Conservation (phyloP, 1,139 yeast genomes). For the Spencermartinsiella ligniputridi region DNA sequence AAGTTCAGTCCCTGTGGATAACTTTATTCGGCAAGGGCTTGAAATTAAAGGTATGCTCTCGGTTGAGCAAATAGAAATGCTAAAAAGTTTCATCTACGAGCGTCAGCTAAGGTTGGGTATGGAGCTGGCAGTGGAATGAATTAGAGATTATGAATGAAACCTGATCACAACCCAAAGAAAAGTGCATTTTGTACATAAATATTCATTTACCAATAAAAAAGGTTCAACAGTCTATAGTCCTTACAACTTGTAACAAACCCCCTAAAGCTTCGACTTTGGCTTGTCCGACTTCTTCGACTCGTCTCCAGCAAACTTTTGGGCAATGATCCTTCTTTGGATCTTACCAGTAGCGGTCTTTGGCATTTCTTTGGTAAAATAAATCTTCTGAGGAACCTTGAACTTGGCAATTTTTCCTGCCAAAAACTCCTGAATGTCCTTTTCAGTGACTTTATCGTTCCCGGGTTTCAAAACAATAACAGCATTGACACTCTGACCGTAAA, state of each 20-base stretch:
- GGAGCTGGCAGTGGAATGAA: not conserved
- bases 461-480: slow-evolving; percentile 57
- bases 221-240: not conserved
- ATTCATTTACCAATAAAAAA: too few species aligned
- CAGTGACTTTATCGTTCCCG: slow-evolving; percentile 34
- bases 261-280: slow-evolving; percentile 28
- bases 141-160: too few species aligned
- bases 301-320: slow-evolving; percentile 34
- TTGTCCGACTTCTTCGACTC: slow-evolving; percentile 6
- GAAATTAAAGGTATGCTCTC: not conserved
- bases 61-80: not conserved
- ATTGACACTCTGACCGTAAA: slow-evolving; percentile 63
- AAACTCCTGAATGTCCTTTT: slow-evolving; percentile 43
- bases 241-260: too few species aligned
- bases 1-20: not conserved
- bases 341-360: slow-evolving; percentile 74
- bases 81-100: not conserved
- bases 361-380: slow-evolving; percentile 53
- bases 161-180: too few species aligned
- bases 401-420: slow-evolving; percentile 44
- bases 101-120: not conserved
- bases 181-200: too few species aligned
- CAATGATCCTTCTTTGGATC: slow-evolving; percentile 59
- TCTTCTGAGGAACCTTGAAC: slow-evolving; percentile 54
- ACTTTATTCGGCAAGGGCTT: not conserved